Conservation (phyloP, 2,329 filamentous ascomycete genomes). For the Dothiorella sarmentorum region DNA sequence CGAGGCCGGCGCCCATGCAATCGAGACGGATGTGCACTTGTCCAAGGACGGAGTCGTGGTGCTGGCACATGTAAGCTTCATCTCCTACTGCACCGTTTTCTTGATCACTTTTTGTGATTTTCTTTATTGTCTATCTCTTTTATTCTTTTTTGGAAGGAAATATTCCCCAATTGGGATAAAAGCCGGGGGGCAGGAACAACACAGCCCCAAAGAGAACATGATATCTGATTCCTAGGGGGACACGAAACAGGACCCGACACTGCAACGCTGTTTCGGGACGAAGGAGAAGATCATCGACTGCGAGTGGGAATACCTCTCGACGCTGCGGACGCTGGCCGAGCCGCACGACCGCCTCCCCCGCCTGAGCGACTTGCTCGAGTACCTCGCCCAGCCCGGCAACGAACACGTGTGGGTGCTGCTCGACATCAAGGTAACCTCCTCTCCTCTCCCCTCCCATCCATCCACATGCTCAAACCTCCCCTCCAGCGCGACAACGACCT, state of each 20-base stretch:
- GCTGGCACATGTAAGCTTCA: constrained; percentile 58
- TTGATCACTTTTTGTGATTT: neutral
- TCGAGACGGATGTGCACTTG: constrained; percentile 87
- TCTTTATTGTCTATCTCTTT: constrained; percentile 20
- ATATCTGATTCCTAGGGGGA: no score
- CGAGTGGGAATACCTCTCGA: constrained; percentile 69
- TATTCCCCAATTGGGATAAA: no score
- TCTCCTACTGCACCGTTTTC: no score
- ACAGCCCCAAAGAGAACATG: no score
- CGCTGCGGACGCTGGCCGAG: constrained; percentile 62
- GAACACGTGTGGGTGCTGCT: constrained; percentile 76
- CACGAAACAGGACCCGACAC: constrained; percentile 54
- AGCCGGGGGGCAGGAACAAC: no score
- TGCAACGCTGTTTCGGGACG: constrained; percentile 80
- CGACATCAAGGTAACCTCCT: constrained; percentile 75
- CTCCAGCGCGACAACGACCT: constrained; percentile 69
- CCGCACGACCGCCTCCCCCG: constrained; percentile 72
- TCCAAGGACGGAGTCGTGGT: constrained; percentile 81
- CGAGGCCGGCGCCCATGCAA: constrained; percentile 68
- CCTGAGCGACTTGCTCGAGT: constrained; percentile 70
- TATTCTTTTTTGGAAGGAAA: constrained; percentile 45
- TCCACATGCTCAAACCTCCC: no score
- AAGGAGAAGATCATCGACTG: constrained; percentile 69
- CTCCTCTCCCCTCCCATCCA: no score
- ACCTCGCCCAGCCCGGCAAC: constrained; percentile 60